phyloP scores from a whole-genome alignment of 345 rosid genomes.

The Ceriops zippeliana region DNA sequence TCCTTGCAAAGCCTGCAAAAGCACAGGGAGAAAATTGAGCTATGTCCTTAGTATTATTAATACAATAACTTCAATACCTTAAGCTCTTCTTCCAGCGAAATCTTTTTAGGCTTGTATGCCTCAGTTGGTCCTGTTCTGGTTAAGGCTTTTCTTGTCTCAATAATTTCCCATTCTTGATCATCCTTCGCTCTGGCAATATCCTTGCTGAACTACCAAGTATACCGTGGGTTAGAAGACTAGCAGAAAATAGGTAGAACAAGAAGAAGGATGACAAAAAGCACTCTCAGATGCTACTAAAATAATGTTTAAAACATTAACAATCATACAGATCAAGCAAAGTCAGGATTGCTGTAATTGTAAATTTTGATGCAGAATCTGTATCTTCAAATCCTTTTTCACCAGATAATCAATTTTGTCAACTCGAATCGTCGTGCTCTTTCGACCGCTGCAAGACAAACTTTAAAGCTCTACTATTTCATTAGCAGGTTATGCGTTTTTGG shows the following conservation, averaged over 20 bases:
- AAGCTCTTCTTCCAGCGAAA: constrained; percentile 76
- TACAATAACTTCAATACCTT: constrained; percentile 46
- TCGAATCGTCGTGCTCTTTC: no score
- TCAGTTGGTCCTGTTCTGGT: constrained; percentile 73
- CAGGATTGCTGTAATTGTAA: no score
- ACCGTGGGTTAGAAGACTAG: constrained; percentile 20
- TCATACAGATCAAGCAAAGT: not conserved
- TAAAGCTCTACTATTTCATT: no score
- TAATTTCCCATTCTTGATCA: constrained; percentile 87
- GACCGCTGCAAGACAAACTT: no score
- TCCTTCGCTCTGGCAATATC: constrained; percentile 84
- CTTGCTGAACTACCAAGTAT: constrained; percentile 57
- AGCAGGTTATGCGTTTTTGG: no score
- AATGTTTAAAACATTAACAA: constrained; percentile 2
- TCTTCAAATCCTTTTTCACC: no score
- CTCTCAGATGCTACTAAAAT: constrained; percentile 1
- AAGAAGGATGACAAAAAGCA: constrained; percentile 1
- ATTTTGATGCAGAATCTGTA: no score
- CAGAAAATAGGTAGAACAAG: not conserved
- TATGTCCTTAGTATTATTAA: not conserved
- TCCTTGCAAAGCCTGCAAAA: constrained; percentile 58
- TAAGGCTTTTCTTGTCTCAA: constrained; percentile 69
- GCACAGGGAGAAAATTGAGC: constrained; percentile 7
- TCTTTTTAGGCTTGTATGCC: constrained; percentile 74
- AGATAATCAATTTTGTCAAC: no score